These are phyloP conservation scores for Dactylellina sp. DNA, from an alignment of 2,329 filamentous ascomycete species.

Conservation along the genomic window DNA sequence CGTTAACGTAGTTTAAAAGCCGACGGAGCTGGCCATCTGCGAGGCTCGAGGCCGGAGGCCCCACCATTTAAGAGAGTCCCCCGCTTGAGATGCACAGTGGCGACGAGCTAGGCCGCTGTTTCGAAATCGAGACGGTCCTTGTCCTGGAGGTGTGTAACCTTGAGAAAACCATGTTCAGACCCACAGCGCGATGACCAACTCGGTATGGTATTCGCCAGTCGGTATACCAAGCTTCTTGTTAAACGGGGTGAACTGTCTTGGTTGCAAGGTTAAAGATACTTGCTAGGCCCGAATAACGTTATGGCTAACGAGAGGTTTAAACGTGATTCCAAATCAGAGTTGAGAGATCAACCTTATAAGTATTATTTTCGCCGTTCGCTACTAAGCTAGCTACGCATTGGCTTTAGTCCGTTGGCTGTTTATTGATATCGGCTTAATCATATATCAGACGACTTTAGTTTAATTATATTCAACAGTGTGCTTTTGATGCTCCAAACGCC, in stretches of 20 bases:
- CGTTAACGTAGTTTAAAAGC: too few species aligned
- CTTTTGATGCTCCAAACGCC: slow-evolving; percentile 16
- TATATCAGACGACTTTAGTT: too few species aligned
- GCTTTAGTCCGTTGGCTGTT: too few species aligned
- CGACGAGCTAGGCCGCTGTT: slow-evolving; percentile 26
- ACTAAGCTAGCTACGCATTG: too few species aligned
- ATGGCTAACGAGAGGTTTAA: not conserved
- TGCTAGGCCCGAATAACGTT: slow-evolving; percentile 3
- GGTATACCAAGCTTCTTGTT: not conserved
- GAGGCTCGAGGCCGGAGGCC: slow-evolving; percentile 7
- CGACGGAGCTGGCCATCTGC: not conserved
- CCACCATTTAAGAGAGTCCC: slow-evolving; percentile 36
- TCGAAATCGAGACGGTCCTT: slow-evolving; percentile 1
- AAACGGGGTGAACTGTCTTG: not conserved
- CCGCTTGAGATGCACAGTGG: slow-evolving; percentile 43
- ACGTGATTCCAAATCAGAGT: too few species aligned
- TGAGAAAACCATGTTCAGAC: slow-evolving; percentile 3
- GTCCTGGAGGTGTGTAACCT: too few species aligned
- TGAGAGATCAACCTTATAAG: too few species aligned
- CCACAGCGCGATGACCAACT: not conserved
- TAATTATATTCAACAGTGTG: not conserved
- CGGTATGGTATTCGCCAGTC: slow-evolving; percentile 3
- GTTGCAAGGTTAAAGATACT: not conserved
- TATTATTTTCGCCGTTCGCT: too few species aligned
- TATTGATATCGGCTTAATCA: too few species aligned